A percentile compares a stretch with the other conserved stretches of the same genome.
Evolutionary conservation across 306 rosid genomes (phyloP).

Genomic region (Lathyrus sativus): DNA sequence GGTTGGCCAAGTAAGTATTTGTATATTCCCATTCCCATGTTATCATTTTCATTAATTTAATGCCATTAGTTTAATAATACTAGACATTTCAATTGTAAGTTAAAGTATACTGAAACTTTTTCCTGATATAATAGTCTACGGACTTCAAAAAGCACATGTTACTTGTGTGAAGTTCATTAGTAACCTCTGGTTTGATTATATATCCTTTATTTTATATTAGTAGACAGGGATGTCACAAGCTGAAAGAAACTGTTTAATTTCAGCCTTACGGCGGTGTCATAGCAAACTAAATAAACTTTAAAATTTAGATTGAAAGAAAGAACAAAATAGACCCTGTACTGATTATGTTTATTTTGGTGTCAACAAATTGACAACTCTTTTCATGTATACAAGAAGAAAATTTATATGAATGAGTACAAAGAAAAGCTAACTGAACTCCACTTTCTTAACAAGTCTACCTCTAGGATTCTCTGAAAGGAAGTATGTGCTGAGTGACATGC

Average conservation of each 20-base stretch:
- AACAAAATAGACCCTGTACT: slow-evolving; percentile 1
- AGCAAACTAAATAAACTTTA: slow-evolving; percentile 9
- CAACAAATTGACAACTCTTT: neutral
- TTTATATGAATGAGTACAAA: slow-evolving; percentile 14
- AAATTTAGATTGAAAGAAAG: slow-evolving; percentile 9
- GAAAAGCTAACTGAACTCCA: slow-evolving; percentile 13
- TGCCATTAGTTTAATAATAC: slow-evolving; percentile 8
- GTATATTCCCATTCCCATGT: slow-evolving; percentile 25
- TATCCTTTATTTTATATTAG: neutral
- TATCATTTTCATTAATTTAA: slow-evolving; percentile 1
- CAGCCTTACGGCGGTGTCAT: slow-evolving; percentile 1
- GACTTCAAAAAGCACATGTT: slow-evolving; percentile 20
- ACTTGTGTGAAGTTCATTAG: neutral
- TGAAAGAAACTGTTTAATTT: slow-evolving; percentile 22
- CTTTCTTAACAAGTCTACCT: neutral
- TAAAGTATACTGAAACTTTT: slow-evolving; percentile 19
- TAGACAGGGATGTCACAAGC: slow-evolving; percentile 5
- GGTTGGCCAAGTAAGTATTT: slow-evolving; percentile 91
- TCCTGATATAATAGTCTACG: slow-evolving; percentile 17
- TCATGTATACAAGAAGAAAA: neutral
- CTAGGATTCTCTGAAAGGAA: slow-evolving; percentile 18
- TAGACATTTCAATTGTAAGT: slow-evolving; percentile 24
- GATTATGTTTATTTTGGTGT: neutral
- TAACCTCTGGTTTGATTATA: neutral
- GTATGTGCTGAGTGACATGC: slow-evolving; percentile 3